phyloP scores from a whole-genome alignment of 495 filamentous ascomycete species.

The Lepraria neglecta region DNA sequence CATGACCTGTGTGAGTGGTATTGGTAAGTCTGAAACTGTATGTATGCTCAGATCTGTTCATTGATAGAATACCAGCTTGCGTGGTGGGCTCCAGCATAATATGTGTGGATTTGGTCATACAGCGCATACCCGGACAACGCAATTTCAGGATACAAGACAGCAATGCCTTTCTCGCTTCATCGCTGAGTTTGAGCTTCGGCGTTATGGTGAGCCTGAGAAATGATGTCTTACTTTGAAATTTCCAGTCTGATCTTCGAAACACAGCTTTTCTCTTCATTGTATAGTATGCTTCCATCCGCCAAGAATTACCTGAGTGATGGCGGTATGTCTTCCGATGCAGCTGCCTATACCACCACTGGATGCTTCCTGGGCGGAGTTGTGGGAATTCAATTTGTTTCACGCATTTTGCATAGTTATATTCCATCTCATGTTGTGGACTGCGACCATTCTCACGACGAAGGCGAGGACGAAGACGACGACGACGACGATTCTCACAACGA shows the following conservation, averaged over 20 bases:
- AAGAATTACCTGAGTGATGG: constrained; percentile 65
- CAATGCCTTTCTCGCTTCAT: constrained; percentile 77
- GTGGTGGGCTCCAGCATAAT: constrained; percentile 76
- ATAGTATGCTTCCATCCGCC: constrained; percentile 87
- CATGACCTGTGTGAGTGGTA: constrained; percentile 76
- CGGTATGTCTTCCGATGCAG: constrained; percentile 56
- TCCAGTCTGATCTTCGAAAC: constrained; percentile 19
- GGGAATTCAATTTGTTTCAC: constrained; percentile 74
- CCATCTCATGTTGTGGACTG: constrained; percentile 94
- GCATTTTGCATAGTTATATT: constrained; percentile 71
- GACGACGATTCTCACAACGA: constrained; percentile 28
- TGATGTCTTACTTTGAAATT: neutral
- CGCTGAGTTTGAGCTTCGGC: constrained; percentile 86
- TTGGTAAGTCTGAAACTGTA: constrained; percentile 46
- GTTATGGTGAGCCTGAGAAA: constrained; percentile 69
- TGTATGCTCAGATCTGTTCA: neutral
- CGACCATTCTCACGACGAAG: constrained; percentile 68
- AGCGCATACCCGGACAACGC: constrained; percentile 59
- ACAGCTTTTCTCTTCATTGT: constrained; percentile 87
- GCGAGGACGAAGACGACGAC: constrained; percentile 36
- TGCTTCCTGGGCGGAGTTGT: constrained; percentile 78
- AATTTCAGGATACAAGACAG: constrained; percentile 85
- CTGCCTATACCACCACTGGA: constrained; percentile 66
- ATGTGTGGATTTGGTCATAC: constrained; percentile 74
- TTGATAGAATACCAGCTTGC: constrained; percentile 52